Conservation (phyloP, 2,329 filamentous ascomycete species). For the Botrytis pseudocinerea region DNA sequence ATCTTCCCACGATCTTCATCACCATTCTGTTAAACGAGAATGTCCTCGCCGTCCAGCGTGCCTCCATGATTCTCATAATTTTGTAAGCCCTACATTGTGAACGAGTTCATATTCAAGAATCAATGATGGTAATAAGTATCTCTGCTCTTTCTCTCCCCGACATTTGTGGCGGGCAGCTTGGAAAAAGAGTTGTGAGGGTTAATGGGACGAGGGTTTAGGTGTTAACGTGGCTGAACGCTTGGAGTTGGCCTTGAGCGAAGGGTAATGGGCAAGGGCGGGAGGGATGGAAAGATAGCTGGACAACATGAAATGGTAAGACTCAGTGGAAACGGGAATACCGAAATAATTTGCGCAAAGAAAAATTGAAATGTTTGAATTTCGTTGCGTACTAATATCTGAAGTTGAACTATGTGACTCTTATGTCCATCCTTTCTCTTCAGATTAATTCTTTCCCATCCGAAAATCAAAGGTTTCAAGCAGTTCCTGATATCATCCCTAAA, state of each 20-base stretch:
- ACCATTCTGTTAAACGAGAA: constrained; percentile 73
- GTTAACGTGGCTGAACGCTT: not conserved
- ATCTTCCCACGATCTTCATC: constrained; percentile 54
- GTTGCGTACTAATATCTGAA: not conserved
- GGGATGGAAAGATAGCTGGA: not conserved
- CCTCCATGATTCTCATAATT: constrained; percentile 73
- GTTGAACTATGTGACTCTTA: not conserved
- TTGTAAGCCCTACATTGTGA: constrained; percentile 78
- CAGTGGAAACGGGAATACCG: not conserved
- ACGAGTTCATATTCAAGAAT: constrained; percentile 69
- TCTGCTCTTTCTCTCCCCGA: constrained; percentile 58
- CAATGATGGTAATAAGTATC: constrained; percentile 77
- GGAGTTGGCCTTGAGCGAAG: not conserved
- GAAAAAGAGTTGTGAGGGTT: constrained; percentile 50
- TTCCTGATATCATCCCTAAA: constrained; percentile 16
- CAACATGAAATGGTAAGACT: not conserved
- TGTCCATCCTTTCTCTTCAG: not conserved
- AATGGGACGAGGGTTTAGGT: constrained; percentile 48
- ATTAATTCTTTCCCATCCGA: not conserved
- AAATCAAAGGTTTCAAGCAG: not conserved
- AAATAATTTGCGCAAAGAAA: not conserved
- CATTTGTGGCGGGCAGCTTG: constrained; percentile 65
- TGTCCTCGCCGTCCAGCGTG: constrained; percentile 62
- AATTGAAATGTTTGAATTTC: not conserved
- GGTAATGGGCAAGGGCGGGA: too few relatives aligned